phyloP scores from a whole-genome alignment of 2,329 filamentous ascomycete genomes.

The Pseudomassariella vexata region DNA sequence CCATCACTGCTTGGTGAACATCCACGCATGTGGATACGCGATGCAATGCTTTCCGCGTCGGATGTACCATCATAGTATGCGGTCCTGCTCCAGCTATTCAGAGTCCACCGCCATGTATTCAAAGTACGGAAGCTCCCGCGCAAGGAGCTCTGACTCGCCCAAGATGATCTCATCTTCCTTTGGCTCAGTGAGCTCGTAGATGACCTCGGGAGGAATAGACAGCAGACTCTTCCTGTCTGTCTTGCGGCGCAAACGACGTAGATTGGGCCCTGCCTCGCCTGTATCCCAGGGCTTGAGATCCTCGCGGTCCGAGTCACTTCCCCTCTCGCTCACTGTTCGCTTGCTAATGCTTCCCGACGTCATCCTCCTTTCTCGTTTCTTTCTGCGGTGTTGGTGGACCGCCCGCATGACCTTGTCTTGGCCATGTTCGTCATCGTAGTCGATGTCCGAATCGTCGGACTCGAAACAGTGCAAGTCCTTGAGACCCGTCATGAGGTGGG shows the following conservation, averaged over 20 bases:
- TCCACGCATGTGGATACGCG: too few species aligned
- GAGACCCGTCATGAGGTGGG: constrained; percentile 19
- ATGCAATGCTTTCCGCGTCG: too few species aligned
- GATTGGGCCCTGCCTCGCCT: constrained; percentile 14
- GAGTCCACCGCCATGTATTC: constrained; percentile 28
- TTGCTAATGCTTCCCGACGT: constrained; percentile 28
- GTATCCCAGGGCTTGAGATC: constrained; percentile 23
- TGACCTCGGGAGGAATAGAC: constrained; percentile 20
- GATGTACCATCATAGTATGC: too few species aligned
- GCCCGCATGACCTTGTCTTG: constrained; percentile 19
- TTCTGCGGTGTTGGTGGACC: constrained; percentile 14
- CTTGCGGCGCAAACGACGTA: constrained; percentile 25
- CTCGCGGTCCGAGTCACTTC: constrained; percentile 26
- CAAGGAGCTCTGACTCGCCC: constrained; percentile 22
- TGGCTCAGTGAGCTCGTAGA: constrained; percentile 27
- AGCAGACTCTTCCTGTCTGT: constrained; percentile 24
- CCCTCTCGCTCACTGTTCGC: constrained; percentile 27
- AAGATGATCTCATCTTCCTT: constrained; percentile 24
- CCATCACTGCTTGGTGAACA: too few species aligned
- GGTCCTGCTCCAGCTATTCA: too few species aligned
- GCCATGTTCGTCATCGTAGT: constrained; percentile 13
- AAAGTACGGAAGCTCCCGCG: constrained; percentile 25
- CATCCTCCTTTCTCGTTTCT: constrained; percentile 22
- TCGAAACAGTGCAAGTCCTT: constrained; percentile 21
- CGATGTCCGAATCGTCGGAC: constrained; percentile 11